These are phyloP conservation scores for Aureobasidium vineae DNA, from an alignment of 2,329 filamentous ascomycete species.

Conservation along the genomic window DNA sequence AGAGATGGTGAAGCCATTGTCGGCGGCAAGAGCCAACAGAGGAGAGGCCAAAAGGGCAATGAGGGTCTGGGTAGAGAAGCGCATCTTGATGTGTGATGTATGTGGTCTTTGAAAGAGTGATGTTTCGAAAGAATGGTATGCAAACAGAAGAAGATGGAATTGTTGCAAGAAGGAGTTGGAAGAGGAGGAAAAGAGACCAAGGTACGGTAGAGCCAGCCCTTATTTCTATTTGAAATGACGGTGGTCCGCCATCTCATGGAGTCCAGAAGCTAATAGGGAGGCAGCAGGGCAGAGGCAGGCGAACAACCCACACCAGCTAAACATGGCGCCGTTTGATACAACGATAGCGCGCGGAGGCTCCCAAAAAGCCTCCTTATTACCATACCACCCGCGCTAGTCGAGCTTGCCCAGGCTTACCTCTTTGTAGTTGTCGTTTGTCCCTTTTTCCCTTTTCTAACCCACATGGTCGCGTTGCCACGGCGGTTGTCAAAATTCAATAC, in stretches of 20 bases:
- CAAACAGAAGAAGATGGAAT: not conserved
- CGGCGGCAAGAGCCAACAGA: slow-evolving; percentile 41
- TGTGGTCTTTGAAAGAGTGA: not conserved
- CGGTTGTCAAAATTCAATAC: slow-evolving; percentile 13
- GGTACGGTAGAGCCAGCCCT: not conserved
- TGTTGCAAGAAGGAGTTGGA: not conserved
- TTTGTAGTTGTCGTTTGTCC: slow-evolving; percentile 17
- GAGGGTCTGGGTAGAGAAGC: slow-evolving; percentile 45
- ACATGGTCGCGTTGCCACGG: slow-evolving; percentile 7
- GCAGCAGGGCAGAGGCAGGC: slow-evolving; percentile 15
- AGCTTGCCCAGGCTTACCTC: not conserved
- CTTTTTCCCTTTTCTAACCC: slow-evolving; percentile 5
- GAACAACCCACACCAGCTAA: slow-evolving; percentile 19
- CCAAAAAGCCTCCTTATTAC: slow-evolving; percentile 8
- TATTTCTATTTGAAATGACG: slow-evolving; percentile 18
- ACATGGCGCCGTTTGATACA: slow-evolving; percentile 24
- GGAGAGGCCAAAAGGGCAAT: slow-evolving; percentile 48
- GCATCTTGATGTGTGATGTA: slow-evolving; percentile 43
- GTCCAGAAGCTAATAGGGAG: slow-evolving; percentile 21
- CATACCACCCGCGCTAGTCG: slow-evolving; percentile 6
- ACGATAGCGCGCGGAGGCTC: slow-evolving; percentile 17
- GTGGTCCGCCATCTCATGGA: not conserved
- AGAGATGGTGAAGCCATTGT: slow-evolving; percentile 45
- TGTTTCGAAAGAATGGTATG: slow-evolving; percentile 5
- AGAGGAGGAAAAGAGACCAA: not conserved